A percentile compares a stretch with the other conserved stretches of the same genome.
Conservation (phyloP, 192 early-diverging fungal genomes). For the Diversispora epigaea region DNA sequence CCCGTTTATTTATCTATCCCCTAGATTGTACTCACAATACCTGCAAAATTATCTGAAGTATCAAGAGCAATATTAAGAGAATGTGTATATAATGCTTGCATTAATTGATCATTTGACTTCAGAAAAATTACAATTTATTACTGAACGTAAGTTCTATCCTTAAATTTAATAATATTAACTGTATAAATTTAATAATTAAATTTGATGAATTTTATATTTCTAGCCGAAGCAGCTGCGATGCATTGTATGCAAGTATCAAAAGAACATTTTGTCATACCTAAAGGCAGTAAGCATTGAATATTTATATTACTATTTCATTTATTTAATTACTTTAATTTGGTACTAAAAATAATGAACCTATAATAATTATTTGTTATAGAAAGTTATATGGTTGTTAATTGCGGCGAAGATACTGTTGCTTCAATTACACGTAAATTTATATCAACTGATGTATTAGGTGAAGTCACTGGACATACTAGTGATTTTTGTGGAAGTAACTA, state of each 20-base stretch:
- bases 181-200: neutral
- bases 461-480: slow-evolving; percentile 19
- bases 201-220: neutral
- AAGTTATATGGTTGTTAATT: slow-evolving; percentile 21
- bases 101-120: slow-evolving; percentile 35
- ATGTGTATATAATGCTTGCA: slow-evolving; percentile 49
- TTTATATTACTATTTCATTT: neutral
- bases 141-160: neutral
- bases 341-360: too few species aligned
- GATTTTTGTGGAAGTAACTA: slow-evolving; percentile 43
- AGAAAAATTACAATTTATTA: neutral
- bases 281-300: neutral
- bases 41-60: slow-evolving; percentile 54
- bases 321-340: too few species aligned
- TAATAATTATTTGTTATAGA: slow-evolving; percentile 28
- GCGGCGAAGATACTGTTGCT: too few species aligned
- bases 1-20: too few species aligned
- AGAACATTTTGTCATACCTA: neutral
- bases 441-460: too few species aligned
- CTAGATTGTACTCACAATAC: slow-evolving; percentile 44
- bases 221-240: neutral
- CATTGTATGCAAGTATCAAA: neutral
- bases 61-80: slow-evolving; percentile 56
- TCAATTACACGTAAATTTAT: too few species aligned
- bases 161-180: neutral